Conservation (phyloP, 2,329 filamentous ascomycete species). For the Ceratocystiopsis brevicomis region DNA sequence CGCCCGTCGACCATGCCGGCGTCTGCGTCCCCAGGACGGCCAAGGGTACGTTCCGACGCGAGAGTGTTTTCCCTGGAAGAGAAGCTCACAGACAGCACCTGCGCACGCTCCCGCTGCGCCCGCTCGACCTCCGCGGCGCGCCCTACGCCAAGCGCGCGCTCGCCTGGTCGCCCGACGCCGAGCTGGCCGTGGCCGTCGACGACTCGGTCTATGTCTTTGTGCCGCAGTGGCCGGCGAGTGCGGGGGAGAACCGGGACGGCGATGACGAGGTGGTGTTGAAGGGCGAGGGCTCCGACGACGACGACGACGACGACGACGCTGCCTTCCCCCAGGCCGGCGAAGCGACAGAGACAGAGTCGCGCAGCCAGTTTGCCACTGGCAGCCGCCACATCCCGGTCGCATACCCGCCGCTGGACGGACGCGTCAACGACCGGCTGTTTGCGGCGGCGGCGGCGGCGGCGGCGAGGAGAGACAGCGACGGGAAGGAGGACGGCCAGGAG, state of each 20-base stretch:
- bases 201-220: conserved; percentile 33
- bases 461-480: background rate
- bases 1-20: too few relatives aligned
- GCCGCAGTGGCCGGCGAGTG: conserved; percentile 21
- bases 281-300: conserved; percentile 12
- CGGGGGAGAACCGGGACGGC: conserved; percentile 9
- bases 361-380: conserved; percentile 17
- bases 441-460: conserved; percentile 16
- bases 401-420: conserved; percentile 19
- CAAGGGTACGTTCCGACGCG: too few relatives aligned
- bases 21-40: too few relatives aligned
- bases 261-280: conserved; percentile 7
- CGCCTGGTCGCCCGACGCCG: conserved; percentile 37
- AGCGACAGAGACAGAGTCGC: conserved; percentile 5
- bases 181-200: conserved; percentile 36
- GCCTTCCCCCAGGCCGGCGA: background rate
- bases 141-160: conserved; percentile 19
- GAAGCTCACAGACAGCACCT: too few relatives aligned
- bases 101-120: conserved; percentile 19
- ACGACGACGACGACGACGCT: conserved; percentile 12
- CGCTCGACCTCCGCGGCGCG: conserved; percentile 13
- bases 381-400: conserved; percentile 18
- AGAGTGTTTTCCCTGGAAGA: too few relatives aligned
- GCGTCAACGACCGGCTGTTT: conserved; percentile 27
- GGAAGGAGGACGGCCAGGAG: conserved; percentile 6